Evolutionary conservation across 2,329 filamentous ascomycete species (phyloP).

Genomic region (Escovopsis sp.): DNA sequence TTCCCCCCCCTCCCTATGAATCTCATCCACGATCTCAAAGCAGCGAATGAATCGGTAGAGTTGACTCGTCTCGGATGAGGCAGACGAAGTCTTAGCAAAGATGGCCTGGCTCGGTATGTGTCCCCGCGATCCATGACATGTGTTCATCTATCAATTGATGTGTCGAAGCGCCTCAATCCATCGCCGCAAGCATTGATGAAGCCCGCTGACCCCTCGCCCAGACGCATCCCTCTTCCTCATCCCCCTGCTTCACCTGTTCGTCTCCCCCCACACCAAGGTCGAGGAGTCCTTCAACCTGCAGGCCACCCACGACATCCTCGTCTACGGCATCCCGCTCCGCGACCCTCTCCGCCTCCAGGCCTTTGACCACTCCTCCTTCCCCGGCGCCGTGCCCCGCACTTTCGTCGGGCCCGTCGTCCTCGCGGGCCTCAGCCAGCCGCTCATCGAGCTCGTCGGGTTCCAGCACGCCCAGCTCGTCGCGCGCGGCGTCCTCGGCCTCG

Average conservation of each 20-base stretch:
- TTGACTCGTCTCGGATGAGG: too few species aligned
- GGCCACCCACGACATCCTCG: slow-evolving; percentile 77
- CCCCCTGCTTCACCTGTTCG: slow-evolving; percentile 52
- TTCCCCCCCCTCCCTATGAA: too few species aligned
- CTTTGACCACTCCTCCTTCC: slow-evolving; percentile 86
- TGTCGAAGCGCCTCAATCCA: too few species aligned
- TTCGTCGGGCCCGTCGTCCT: slow-evolving; percentile 73
- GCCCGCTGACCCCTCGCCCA: slow-evolving; percentile 10
- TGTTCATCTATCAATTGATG: too few species aligned
- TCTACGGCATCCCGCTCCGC: slow-evolving; percentile 56
- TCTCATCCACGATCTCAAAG: too few species aligned
- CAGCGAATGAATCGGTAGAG: too few species aligned
- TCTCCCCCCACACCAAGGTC: slow-evolving; percentile 87
- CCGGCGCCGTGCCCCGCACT: slow-evolving; percentile 80
- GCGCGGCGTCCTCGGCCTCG: slow-evolving; percentile 60
- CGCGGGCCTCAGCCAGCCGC: slow-evolving; percentile 55
- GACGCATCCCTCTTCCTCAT: slow-evolving; percentile 32
- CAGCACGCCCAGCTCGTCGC: slow-evolving; percentile 47
- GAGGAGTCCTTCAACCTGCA: slow-evolving; percentile 98
- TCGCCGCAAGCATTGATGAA: too few species aligned
- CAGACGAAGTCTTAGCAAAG: too few species aligned
- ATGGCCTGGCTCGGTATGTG: too few species aligned
- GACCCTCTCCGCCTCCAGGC: slow-evolving; percentile 41
- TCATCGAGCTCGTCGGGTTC: slow-evolving; percentile 42
- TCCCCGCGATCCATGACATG: neutral